Base-by-base conservation (phyloP, 192 early-diverging fungal species). In the Dispira simplex region DNA sequence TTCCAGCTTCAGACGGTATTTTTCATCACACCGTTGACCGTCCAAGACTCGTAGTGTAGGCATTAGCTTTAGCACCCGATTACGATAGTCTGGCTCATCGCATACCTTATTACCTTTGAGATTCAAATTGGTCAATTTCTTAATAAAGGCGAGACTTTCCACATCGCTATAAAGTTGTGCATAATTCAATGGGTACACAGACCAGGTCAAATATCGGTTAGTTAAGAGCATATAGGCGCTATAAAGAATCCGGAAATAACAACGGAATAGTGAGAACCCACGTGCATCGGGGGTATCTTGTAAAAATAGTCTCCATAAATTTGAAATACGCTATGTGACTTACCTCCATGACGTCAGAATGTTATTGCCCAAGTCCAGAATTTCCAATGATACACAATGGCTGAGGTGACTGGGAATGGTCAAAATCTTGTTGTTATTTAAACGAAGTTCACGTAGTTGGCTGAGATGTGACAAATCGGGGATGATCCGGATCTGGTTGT, bases 351-450 rank as follows among this genome's bases (percentile, higher is more conserved):
- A 73, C 25, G 71, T 63, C 26, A 91, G 65, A 47, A 77, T 53
- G 65, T 92, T 92, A 60, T 78, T 77, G 13, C 86, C 88, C 11
- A 92, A 59, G 69, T 93, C 88, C 47, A 91, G 55, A 27, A 86
- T 83, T 57, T 84, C 83, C 46, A 93, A 69, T 13, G 75, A 73
- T 26, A 51, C 68, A 66, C 79, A 79, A 28, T 65, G 48, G 47
- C 80, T 64, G 6, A 87, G 66, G 18, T 77, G 67, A 44, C 85
- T 83, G 11, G 83, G 82, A 13, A 88, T 68, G 3, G 71, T 66
- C 27, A 73, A 39, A 48, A 93, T 77, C 58, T 81, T 80, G 75
- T 91, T 91, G 66, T 91, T 82, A 62, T 83, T 84, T 49, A 93
- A 66, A 46, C 89, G 70, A 25, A 91, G 66, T 65, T 93, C 89